phyloP scores from a whole-genome alignment of 352 stramenopile genomes.

The Halophytophthora batemanensis region DNA sequence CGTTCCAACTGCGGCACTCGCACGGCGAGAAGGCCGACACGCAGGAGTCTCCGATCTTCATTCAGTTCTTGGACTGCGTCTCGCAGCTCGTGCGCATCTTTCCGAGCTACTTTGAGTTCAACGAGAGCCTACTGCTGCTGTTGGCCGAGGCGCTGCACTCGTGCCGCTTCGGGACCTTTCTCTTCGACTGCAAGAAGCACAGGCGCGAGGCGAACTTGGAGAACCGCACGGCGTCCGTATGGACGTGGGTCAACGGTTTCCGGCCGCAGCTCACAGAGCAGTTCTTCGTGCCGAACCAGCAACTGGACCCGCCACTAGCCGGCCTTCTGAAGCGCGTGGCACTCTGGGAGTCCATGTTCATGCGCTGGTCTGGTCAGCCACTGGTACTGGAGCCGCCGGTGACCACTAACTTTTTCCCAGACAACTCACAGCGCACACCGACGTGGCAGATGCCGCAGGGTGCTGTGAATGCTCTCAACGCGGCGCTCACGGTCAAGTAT shows the following conservation, averaged over 20 bases:
- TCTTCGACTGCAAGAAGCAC: constrained; percentile 94
- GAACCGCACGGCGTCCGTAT: constrained; percentile 66
- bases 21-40: constrained; percentile 77
- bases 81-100: constrained; percentile 90
- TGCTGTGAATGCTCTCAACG: constrained; percentile 48
- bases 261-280: constrained; percentile 55
- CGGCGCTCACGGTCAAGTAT: constrained; percentile 35
- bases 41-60: constrained; percentile 83
- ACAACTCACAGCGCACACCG: constrained; percentile 48
- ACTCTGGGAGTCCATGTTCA: constrained; percentile 71
- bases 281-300: constrained; percentile 42
- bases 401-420: constrained; percentile 47
- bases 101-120: constrained; percentile 98
- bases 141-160: constrained; percentile 96
- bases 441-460: constrained; percentile 70
- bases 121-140: constrained; percentile 89
- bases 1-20: constrained; percentile 75
- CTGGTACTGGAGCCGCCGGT: constrained; percentile 43
- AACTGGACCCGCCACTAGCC: constrained; percentile 51
- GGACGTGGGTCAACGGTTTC: constrained; percentile 84
- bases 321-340: constrained; percentile 61
- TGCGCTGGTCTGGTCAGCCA: constrained; percentile 69
- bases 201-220: constrained; percentile 53
- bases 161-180: constrained; percentile 97
- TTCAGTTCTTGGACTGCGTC: constrained; percentile 84